Evolutionary conservation across 352 stramenopile species (phyloP), one percentile per base, ranked within the genome.

Genomic region (Globisporangium spinosum): DNA sequence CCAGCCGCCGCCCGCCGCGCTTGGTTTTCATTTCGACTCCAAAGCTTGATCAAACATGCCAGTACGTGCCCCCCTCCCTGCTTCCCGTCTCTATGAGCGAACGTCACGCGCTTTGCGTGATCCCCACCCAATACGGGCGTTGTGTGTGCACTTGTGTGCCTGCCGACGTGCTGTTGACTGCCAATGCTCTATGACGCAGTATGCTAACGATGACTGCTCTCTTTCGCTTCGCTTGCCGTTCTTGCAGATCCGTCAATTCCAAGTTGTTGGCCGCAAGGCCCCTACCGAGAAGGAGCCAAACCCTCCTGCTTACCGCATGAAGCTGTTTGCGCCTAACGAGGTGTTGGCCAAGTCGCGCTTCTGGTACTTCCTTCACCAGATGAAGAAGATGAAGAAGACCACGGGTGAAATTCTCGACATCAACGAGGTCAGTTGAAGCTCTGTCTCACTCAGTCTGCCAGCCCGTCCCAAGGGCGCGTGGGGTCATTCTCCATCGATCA

Each of bases 371-470:
- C 96, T 99, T 78, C 97, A 99, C 84, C 97, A 99, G 90, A 99
- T 99, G 89, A 96, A 98, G 76, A 99, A 99, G 92, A 99, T 99
- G 97, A 99, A 99, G 95, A 99, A 99, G 93, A 99, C 97, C 64
- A 99, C 98, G 60, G 98, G 98, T 80, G 97, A 99, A 85, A 99
- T 99, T 81, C 85, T 99, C 63, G 95, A 99, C 83, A 86, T 98
- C 71, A 98, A 99, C 78, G 97, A 99, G 91, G 91, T 98, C 69
- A 74, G 87, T 91, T 77, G 58, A 65, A 17, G 34, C 22, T n/a
- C 17, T 32, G 27, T 32, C 27, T 32, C 27, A 32, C 2, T 22
- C 7, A 58, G 3, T 7, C 38, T 7, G 1, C 38, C 38, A 15
- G 12, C 38, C 38, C 38, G 13, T 45, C 38, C 13, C 25, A 58